Conservation (phyloP, 225 moss, liverwort and hornwort genomes). For the Bryum argenteum region DNA sequence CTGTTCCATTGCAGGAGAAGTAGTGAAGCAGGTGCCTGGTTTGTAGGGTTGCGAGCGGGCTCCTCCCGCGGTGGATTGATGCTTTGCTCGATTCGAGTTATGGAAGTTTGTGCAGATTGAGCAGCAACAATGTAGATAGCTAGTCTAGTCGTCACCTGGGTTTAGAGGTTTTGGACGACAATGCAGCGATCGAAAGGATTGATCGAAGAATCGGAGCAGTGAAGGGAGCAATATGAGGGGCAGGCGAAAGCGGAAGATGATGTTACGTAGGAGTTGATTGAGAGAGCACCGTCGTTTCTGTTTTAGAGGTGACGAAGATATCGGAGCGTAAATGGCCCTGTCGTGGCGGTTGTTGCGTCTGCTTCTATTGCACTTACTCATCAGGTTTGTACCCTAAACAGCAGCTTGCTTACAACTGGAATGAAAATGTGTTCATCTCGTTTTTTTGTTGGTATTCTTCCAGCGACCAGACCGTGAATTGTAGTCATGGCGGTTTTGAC, state of each 20-base stretch:
- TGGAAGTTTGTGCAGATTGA: conserved; percentile 19
- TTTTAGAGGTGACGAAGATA: conserved; percentile 11
- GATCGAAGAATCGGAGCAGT: conserved; percentile 20
- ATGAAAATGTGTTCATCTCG: background rate
- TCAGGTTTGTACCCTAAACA: conserved; percentile 26
- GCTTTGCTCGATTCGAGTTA: conserved; percentile 11
- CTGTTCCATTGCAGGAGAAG: background rate
- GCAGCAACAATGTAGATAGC: conserved; percentile 20
- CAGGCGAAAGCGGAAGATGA: conserved; percentile 56
- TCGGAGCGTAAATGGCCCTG: conserved; percentile 48
- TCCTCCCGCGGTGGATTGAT: background rate
- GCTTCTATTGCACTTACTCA: conserved; percentile 32
- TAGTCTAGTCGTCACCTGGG: background rate
- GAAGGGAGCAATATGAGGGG: conserved; percentile 56
- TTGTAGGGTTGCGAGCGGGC: conserved; percentile 13
- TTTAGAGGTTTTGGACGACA: conserved; percentile 2
- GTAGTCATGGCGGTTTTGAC: conserved; percentile 26
- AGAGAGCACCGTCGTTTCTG: too few species aligned
- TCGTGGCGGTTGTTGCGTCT: conserved; percentile 39
- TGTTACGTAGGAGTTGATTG: conserved; percentile 22
- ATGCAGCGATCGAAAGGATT: background rate
- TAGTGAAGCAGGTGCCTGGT: background rate
- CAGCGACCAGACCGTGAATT: conserved; percentile 34
- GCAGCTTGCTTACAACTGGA: too few species aligned
- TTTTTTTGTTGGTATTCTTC: background rate